Base-by-base conservation (phyloP, 1,284 basidiomycete species). In the Microbotryum scabiosae region DNA sequence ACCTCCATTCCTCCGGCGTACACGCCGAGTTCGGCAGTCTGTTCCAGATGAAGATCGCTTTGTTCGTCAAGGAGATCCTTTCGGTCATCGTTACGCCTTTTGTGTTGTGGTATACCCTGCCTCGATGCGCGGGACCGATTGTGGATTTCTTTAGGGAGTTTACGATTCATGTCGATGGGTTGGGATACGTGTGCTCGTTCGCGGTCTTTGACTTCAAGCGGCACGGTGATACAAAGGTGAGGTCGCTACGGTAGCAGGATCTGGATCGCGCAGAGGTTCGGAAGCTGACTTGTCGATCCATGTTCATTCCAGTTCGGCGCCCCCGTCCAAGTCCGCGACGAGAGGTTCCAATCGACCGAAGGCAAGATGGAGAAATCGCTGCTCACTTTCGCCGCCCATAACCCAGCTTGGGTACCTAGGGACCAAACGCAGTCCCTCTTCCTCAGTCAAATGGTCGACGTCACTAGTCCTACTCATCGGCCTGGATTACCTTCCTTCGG, bases 311-410 rank as follows among this genome's bases (percentile, higher is more conserved):
- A 63, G 53, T 66, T 65, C 36, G 89, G 88, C 30, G 89, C 86
- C 9, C 87, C 87, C 1, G 80, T 81, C 3, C 76, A 79, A 45
- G 81, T 79, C 21, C 78, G 78, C n/a, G 84, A 89, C 66, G 84
- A 84, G 70, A 82, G 83, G 56, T 84, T 87, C 78, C 78, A 87
- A 67, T 88, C 87, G 7, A 88, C 88, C 68, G 88, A 93, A 69
- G 88, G 89, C 57, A 96, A 97, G 80, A 97, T 98, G 91, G 94
- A 98, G 79, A 93, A 97, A 79, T 88, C 85, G 71, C 91, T 98
- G 76, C 78, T 97, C 44, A 92, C 90, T 72, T 98, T 98, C 26
- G 68, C 69, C 0, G 64, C 65, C 1, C 64, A 67, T 36, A 65
- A 69, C 45, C 68, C 68, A 8, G 56, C 61, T 16, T 69, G 68